Evolutionary conservation across 352 stramenopile genomes (phyloP).

Genomic region (Phytophthora chlamydospora): DNA sequence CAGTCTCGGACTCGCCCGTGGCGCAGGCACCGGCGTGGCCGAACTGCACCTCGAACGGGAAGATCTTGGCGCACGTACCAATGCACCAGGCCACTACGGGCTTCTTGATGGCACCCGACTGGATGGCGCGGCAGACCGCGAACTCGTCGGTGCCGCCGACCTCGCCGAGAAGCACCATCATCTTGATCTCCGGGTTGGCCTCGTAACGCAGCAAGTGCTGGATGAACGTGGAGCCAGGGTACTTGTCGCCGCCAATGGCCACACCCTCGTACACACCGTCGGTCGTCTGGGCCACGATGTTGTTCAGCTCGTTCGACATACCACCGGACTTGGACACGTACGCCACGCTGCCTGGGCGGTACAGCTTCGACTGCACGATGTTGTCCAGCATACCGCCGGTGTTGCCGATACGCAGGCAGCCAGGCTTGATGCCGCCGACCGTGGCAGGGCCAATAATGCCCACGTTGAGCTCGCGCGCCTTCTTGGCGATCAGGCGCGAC

Average conservation of each 20-base stretch:
- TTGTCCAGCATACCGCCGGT: conserved; percentile 98
- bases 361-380: conserved; percentile 97
- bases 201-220: conserved; percentile 97
- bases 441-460: conserved; percentile 96
- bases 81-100: conserved; percentile 98
- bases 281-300: conserved; percentile 96
- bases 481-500: conserved; percentile 95
- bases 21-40: conserved; percentile 95
- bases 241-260: conserved; percentile 95
- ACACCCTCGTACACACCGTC: conserved; percentile 97
- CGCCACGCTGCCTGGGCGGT: conserved; percentile 94
- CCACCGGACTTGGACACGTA: conserved; percentile 97
- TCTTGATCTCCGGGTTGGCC: conserved; percentile 94
- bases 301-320: conserved; percentile 98
- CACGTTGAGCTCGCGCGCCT: conserved; percentile 90
- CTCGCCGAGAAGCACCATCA: conserved; percentile 97
- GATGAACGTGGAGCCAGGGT: conserved; percentile 96
- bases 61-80: conserved; percentile 97
- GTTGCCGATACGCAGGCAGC: conserved; percentile 97
- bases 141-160: conserved; percentile 97
- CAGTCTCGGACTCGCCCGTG: conserved; percentile 93
- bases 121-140: conserved; percentile 92
- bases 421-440: conserved; percentile 96
- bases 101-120: conserved; percentile 95
- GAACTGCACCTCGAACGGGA: conserved; percentile 98